phyloP scores from a whole-genome alignment of 2,329 filamentous ascomycete genomes.

The Blastomyces emzantsi region DNA sequence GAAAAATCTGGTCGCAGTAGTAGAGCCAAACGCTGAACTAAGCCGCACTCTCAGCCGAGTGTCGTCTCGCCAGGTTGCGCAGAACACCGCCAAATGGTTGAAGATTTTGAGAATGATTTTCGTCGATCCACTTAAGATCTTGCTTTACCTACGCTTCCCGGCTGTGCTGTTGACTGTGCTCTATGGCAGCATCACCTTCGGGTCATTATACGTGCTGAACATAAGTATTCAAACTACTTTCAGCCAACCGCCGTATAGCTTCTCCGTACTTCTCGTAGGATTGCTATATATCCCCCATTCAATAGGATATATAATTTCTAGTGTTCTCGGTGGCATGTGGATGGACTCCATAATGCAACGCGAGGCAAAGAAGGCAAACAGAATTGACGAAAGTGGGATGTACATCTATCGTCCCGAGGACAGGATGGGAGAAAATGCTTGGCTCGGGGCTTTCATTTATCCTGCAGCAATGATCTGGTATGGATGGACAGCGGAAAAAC shows the following conservation, averaged over 20 bases:
- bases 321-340: constrained; percentile 64
- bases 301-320: constrained; percentile 61
- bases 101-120: constrained; percentile 52
- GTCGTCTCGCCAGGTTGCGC: constrained; percentile 54
- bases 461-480: constrained; percentile 64
- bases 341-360: constrained; percentile 72
- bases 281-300: constrained; percentile 69
- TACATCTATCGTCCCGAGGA: constrained; percentile 67
- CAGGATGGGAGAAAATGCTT: constrained; percentile 73
- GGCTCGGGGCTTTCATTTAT: constrained; percentile 62
- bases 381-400: constrained; percentile 58
- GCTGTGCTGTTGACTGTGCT: constrained; percentile 65
- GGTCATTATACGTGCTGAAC: constrained; percentile 66
- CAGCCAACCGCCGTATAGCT: constrained; percentile 57
- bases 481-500: constrained; percentile 61
- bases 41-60: constrained; percentile 39
- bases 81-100: constrained; percentile 47
- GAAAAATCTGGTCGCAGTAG: constrained; percentile 26
- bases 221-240: constrained; percentile 67
- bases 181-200: constrained; percentile 66
- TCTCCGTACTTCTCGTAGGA: constrained; percentile 58
- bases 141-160: constrained; percentile 64
- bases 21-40: constrained; percentile 11
- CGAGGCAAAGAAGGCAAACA: constrained; percentile 59
- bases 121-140: constrained; percentile 62